phyloP scores from a whole-genome alignment of 2,329 filamentous ascomycete genomes.

The Calonectria pseudoturangicola region DNA sequence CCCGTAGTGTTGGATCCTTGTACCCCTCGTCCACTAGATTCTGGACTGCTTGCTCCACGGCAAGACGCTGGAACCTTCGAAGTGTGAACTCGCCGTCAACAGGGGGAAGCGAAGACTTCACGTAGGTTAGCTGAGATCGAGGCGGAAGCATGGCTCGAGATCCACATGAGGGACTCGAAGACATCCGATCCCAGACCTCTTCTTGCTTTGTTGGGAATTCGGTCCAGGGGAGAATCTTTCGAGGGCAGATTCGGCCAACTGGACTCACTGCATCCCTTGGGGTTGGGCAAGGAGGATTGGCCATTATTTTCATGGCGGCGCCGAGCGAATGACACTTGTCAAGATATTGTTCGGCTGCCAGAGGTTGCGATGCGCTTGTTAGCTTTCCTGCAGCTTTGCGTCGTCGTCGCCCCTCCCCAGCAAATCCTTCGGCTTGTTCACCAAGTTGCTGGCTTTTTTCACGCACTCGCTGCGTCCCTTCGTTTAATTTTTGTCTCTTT shows the following conservation, averaged over 20 bases:
- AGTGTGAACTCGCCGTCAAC: constrained; percentile 61
- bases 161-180: constrained; percentile 42
- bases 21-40: too few species aligned
- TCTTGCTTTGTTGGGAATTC: constrained; percentile 58
- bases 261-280: constrained; percentile 59
- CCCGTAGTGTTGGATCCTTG: constrained; percentile 54
- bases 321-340: constrained; percentile 58
- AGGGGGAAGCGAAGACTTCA: constrained; percentile 54
- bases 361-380: constrained; percentile 45
- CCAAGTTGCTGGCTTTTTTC: too few species aligned
- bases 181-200: constrained; percentile 53
- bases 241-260: constrained; percentile 58
- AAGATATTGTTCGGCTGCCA: constrained; percentile 56
- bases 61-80: constrained; percentile 57
- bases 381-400: constrained; percentile 55
- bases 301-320: constrained; percentile 57
- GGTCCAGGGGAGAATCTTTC: constrained; percentile 60
- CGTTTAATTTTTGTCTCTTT: too few species aligned
- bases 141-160: constrained; percentile 57
- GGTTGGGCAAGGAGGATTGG: constrained; percentile 57
- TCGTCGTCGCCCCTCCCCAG: constrained; percentile 48
- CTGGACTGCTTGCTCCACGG: constrained; percentile 60
- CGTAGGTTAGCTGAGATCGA: constrained; percentile 58
- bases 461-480: too few species aligned
- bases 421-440: too few species aligned